Conservation (phyloP, 1,139 yeast genomes). For the Debaryomycetaceae sp. region DNA sequence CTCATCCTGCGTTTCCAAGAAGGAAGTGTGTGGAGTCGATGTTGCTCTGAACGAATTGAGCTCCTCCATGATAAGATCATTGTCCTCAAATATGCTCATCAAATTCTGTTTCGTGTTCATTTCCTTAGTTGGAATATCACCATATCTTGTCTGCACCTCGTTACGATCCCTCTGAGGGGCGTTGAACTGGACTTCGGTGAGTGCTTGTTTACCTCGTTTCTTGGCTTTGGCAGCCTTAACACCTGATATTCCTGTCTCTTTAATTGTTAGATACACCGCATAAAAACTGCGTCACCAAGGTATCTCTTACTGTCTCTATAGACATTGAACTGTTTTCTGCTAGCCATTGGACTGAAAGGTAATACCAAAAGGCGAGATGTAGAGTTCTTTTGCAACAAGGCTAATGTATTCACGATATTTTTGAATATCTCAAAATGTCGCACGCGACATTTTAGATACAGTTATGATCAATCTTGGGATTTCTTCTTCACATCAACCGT, state of each 20-base stretch:
- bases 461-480: neutral
- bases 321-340: neutral
- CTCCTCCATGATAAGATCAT: conserved; percentile 1
- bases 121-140: neutral
- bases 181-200: neutral
- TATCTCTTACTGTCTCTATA: neutral
- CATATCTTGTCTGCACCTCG: neutral
- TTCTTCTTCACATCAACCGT: neutral
- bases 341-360: neutral
- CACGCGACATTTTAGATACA: neutral
- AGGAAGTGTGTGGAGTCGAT: conserved; percentile 7
- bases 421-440: neutral
- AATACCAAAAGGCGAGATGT: neutral
- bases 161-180: neutral
- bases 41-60: conserved; percentile 7
- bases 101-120: conserved; percentile 9
- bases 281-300: neutral
- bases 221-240: neutral
- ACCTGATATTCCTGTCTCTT: neutral
- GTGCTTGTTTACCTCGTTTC: neutral
- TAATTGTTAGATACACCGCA: no score
- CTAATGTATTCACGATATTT: neutral
- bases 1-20: neutral
- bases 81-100: conserved; percentile 11
- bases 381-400: neutral